Evolutionary conservation across 768 basidiomycete genomes (phyloP).

Genomic region (Boletus bicolor): DNA sequence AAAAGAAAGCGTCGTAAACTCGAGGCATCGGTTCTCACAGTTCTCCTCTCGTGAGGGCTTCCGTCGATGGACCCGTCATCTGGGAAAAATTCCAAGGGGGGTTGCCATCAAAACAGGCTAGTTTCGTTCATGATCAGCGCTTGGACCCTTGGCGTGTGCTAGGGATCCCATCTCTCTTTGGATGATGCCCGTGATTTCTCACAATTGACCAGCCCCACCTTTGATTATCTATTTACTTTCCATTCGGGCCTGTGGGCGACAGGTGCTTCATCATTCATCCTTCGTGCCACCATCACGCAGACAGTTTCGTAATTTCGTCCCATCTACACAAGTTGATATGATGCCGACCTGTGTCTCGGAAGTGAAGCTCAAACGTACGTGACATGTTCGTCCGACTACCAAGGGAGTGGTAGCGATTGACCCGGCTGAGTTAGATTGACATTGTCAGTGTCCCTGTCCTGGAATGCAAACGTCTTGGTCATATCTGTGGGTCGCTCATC

Average conservation of each 20-base stretch:
- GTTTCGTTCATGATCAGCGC: conserved; percentile 27
- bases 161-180: conserved; percentile 12
- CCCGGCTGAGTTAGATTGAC: conserved; percentile 3
- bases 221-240: conserved; percentile 3
- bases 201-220: not conserved
- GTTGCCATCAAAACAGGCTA: not conserved
- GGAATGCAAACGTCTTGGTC: conserved; percentile 5
- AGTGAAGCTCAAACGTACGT: conserved; percentile 1
- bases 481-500: not conserved
- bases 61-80: not conserved
- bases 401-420: conserved; percentile 18
- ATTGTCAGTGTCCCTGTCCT: not conserved
- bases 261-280: conserved; percentile 7
- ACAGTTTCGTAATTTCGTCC: conserved; percentile 16
- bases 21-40: not conserved
- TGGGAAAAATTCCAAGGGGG: not conserved
- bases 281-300: conserved; percentile 10
- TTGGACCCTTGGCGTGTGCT: not conserved
- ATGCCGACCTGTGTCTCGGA: conserved; percentile 2
- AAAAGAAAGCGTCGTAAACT: not conserved
- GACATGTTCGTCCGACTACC: conserved; percentile 18
- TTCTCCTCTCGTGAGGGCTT: not conserved
- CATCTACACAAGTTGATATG: not conserved
- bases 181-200: conserved; percentile 10
- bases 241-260: conserved; percentile 13